Evolutionary conservation across 768 basidiomycete genomes (phyloP).

Genomic region (Vararia minispora): DNA sequence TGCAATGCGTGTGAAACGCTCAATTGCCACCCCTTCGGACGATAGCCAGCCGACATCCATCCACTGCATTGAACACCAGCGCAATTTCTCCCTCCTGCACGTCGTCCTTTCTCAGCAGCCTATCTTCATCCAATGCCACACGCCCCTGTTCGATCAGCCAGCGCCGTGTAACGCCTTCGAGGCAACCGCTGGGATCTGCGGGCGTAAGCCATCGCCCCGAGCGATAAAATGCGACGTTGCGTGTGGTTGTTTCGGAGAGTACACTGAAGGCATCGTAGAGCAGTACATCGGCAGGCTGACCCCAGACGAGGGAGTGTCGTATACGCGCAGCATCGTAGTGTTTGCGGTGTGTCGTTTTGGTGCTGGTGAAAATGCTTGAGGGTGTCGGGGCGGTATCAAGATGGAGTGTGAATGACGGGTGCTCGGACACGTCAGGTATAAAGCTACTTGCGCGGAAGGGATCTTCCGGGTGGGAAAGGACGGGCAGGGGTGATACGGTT

Average conservation of each 20-base stretch:
- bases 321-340: slow-evolving; percentile 54
- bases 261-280: slow-evolving; percentile 40
- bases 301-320: slow-evolving; percentile 30
- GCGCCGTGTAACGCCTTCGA: slow-evolving; percentile 59
- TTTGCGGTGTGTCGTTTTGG: slow-evolving; percentile 60
- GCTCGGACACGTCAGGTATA: slow-evolving; percentile 29
- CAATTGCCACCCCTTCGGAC: too few relatives aligned
- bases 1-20: too few relatives aligned
- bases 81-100: slow-evolving; percentile 46
- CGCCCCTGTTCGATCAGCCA: slow-evolving; percentile 54
- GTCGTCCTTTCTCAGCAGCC: slow-evolving; percentile 17
- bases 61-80: slow-evolving; percentile 62
- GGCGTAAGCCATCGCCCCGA: slow-evolving; percentile 56
- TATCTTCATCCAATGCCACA: slow-evolving; percentile 28
- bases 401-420: slow-evolving; percentile 29
- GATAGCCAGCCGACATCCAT: slow-evolving; percentile 48
- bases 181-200: slow-evolving; percentile 45
- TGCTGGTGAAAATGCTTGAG: slow-evolving; percentile 45
- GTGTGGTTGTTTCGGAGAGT: slow-evolving; percentile 58
- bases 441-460: slow-evolving; percentile 9
- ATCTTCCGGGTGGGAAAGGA: slow-evolving; percentile 22
- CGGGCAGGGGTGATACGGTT: slow-evolving; percentile 7
- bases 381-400: slow-evolving; percentile 46
- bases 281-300: slow-evolving; percentile 40
- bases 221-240: slow-evolving; percentile 61